Base-by-base conservation (phyloP, 2,329 filamentous ascomycete genomes). In the Ascocoryne sarcoides region DNA sequence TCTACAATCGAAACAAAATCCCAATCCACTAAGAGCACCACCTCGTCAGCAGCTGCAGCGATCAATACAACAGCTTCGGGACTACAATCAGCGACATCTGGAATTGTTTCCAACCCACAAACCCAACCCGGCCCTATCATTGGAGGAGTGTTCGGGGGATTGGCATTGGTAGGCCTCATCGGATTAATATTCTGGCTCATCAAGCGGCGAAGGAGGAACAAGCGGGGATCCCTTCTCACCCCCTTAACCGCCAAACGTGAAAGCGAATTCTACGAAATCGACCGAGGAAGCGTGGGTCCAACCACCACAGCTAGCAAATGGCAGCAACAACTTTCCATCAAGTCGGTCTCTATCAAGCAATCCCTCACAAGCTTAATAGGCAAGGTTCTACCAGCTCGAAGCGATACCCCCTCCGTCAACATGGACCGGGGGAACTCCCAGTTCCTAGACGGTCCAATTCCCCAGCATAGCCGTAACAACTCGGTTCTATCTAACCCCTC, bases 351-450 rank as follows among this genome's bases (percentile, higher is more conserved):
- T 7, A 37, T 58, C 8, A 48, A 44, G 29, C 39, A 7, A 7
- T 7, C 23, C 12, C 12, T 26, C 23, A 12, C 23, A 12, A 12
- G 23, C 7, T 7, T 26, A 7, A 60, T 53, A 33, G 44, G 51
- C 20, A 57, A 53, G 32, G 44, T 56, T 10, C 44, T 44, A 19
- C 37, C 47, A 26, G 40, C 49, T 23, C 44, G 61, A 40, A 59
- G 55, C 19, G 60, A 58, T 34, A 60, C 57, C 7, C 60, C 65
- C 2, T 64, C 61, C 34, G 65, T 74, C 20, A 67, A 74, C 42
- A 62, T 74, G 46, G 66, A 75, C 55, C 62, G 69, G 35, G 69
- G 70, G 5, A 71, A 69, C 48, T 73, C 73, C 7, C 73, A 75
- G 48, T 73, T 71, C 45, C 60, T 63, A 10, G 53, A 58, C 4